Conservation (phyloP, 371 early-diverging fungal species). For the Haplosporangium sp. region DNA sequence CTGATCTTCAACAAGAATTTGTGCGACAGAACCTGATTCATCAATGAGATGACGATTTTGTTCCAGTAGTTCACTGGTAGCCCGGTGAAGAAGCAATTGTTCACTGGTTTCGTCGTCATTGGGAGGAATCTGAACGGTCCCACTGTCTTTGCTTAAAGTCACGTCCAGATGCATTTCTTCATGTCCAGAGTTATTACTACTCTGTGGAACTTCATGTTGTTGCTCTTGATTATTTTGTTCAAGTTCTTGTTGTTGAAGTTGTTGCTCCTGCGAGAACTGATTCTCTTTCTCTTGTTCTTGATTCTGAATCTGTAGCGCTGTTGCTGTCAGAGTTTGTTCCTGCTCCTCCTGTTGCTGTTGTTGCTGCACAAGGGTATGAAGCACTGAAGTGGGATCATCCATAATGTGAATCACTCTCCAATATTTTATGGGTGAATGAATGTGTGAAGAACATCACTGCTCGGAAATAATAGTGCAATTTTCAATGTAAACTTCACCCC, state of each 20-base stretch:
- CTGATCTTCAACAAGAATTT: neutral
- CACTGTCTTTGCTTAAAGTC: neutral
- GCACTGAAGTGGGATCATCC: conserved; percentile 17
- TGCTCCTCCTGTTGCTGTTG: conserved; percentile 16
- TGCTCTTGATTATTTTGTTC: neutral
- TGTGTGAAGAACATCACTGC: neutral
- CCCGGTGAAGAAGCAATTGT: conserved; percentile 3
- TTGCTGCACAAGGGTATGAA: conserved; percentile 15
- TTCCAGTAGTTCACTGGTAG: neutral
- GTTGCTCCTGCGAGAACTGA: neutral
- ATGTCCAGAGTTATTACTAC: neutral
- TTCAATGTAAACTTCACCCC: neutral
- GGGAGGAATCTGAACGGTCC: neutral
- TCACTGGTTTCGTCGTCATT: neutral
- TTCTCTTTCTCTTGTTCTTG: conserved; percentile 3
- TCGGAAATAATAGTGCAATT: too few relatives aligned
- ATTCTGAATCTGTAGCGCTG: conserved; percentile 17
- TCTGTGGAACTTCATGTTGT: neutral
- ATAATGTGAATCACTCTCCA: conserved; percentile 2
- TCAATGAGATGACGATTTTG: conserved; percentile 1
- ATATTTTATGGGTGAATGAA: neutral
- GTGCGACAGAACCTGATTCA: neutral
- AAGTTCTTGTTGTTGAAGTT: neutral
- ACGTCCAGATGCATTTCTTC: neutral
- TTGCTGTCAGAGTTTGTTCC: neutral